Evolutionary conservation across 1,139 yeast genomes (phyloP).

Genomic region (Arxiozyma heterogenica): DNA sequence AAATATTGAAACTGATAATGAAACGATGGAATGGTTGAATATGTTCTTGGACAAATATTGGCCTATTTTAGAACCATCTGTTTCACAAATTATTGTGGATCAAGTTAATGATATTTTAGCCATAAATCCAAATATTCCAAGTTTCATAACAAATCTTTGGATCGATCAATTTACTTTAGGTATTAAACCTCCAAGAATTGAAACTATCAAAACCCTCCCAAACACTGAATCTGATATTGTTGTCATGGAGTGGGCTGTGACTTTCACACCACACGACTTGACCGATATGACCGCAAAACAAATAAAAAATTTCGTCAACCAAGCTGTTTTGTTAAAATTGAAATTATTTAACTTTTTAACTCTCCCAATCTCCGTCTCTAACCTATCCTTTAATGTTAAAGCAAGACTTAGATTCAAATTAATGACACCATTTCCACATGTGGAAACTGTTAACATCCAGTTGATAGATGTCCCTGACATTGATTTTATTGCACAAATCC

Average conservation of each 20-base stretch:
- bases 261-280: slow-evolving; percentile 83
- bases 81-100: slow-evolving; percentile 75
- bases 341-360: slow-evolving; percentile 55
- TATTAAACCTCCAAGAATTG: slow-evolving; percentile 89
- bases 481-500: slow-evolving; percentile 63
- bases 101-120: slow-evolving; percentile 79
- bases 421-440: slow-evolving; percentile 85
- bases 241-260: slow-evolving; percentile 91
- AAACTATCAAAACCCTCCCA: slow-evolving; percentile 75
- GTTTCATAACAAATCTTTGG: slow-evolving; percentile 73
- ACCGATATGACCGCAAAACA: slow-evolving; percentile 81
- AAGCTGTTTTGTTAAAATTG: slow-evolving; percentile 61
- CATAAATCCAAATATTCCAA: slow-evolving; percentile 63
- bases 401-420: slow-evolving; percentile 77
- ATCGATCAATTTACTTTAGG: slow-evolving; percentile 85
- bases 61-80: slow-evolving; percentile 83
- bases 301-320: slow-evolving; percentile 72
- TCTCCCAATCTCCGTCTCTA: slow-evolving; percentile 53
- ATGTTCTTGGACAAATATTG: slow-evolving; percentile 82
- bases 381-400: slow-evolving; percentile 54
- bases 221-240: slow-evolving; percentile 86
- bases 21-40: slow-evolving; percentile 92
- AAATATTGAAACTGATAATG: slow-evolving; percentile 77
- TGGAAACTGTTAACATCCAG: slow-evolving; percentile 81
- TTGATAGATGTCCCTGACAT: slow-evolving; percentile 77